Conservation (phyloP, 345 rosid species). For the Syzygium aromaticum region DNA sequence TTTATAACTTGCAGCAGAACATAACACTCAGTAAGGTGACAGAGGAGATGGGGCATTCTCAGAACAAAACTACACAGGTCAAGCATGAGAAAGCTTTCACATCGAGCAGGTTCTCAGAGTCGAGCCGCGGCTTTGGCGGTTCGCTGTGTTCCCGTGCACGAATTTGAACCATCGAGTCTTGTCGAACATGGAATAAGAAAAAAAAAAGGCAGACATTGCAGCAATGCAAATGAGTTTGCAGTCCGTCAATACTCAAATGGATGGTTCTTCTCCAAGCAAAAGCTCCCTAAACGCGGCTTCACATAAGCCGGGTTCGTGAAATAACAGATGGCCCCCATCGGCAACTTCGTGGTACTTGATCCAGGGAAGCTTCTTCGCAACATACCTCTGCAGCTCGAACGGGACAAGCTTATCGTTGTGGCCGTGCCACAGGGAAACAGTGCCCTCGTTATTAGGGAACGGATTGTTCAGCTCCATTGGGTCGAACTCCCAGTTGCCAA, state of each 20-base stretch:
- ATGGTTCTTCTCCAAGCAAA: slow-evolving; percentile 15
- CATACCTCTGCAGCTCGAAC: slow-evolving; percentile 14
- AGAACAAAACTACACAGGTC: neutral
- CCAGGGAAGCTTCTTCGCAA: slow-evolving; percentile 33
- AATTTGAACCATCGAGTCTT: neutral
- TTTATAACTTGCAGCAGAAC: neutral
- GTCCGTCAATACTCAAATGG: neutral
- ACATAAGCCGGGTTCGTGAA: slow-evolving; percentile 14
- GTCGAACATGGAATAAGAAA: neutral
- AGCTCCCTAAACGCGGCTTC: slow-evolving; percentile 22
- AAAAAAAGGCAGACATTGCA: neutral
- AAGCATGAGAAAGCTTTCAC: neutral
- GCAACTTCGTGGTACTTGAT: slow-evolving; percentile 25
- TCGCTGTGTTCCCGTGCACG: neutral
- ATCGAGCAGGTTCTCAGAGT: neutral
- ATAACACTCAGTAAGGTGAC: neutral
- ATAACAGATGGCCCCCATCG: slow-evolving; percentile 25
- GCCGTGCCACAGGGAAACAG: slow-evolving; percentile 46
- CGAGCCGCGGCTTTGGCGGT: neutral
- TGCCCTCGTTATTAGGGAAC: slow-evolving; percentile 27
- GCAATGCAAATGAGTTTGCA: neutral
- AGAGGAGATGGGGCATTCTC: neutral
- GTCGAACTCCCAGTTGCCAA: slow-evolving; percentile 49
- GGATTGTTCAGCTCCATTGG: slow-evolving; percentile 45
- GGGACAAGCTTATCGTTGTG: slow-evolving; percentile 30